Evolutionary conservation across 2,329 filamentous ascomycete genomes (phyloP), one percentile per base, ranked within the genome.

Genomic region (Leptographium wingfieldii): DNA sequence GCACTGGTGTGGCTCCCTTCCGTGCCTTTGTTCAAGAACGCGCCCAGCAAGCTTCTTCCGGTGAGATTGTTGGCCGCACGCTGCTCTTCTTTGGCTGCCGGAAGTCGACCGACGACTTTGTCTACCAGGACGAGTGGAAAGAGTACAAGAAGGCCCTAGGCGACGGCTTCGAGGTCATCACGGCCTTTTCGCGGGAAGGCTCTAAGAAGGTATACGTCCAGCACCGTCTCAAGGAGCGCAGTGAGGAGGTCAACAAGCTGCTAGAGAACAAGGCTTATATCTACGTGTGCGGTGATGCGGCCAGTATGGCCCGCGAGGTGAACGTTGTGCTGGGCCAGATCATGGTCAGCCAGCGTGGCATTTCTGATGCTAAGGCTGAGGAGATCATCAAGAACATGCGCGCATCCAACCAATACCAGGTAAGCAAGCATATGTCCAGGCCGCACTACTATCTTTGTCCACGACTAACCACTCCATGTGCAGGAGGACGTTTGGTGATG

Each of bases 321-420:
- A 96, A 95, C 72, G 79, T 86, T 29, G 84, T 90, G n/a, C 79
- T 99, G 52, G 87, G 81, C 31, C 86, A 95, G 71, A 95, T 97
- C 69, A 86, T 99, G 67, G 80, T 91, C 31, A 84, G 92, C 70
- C 82, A 95, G 72, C 83, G 94, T 59, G 87, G 87, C 57, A 80
- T 97, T 61, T 80, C 90, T 1, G 87, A 92, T 68, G 79, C 86
- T 64, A 96, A 96, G 80, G 94, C 84, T 16, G 94, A 99, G 75
- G 92, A 97, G 70, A 86, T 96, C 68, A 91, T 99, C 63, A 99
- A 97, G 83, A 86, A 86, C 68, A 96, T 99, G 92, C 86, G 94
- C 69, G 86, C 88, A 66, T 85, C 87, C 65, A 96, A 95, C 74
- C 90, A 94, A 73, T 99, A 99, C 79, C 95, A 99, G 81, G 94